Percentiles rank a stretch among this genome's conserved stretches.
These are phyloP conservation scores for Hericium coralloides DNA, from an alignment of 768 basidiomycete genomes.

Conservation along the genomic window DNA sequence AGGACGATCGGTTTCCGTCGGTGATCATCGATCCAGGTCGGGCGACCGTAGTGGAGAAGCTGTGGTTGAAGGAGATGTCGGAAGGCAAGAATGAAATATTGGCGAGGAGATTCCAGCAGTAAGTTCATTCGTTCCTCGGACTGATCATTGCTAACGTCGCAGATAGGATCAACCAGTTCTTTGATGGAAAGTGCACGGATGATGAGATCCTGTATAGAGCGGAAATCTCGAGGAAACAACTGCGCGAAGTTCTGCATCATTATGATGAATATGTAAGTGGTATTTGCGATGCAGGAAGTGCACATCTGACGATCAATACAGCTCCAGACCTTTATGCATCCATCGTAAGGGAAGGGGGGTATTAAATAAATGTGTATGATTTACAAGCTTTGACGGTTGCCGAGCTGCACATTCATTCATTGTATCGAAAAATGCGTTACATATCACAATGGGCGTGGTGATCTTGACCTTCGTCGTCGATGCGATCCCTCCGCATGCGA, in stretches of 20 bases:
- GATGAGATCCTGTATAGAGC: slow-evolving; percentile 92
- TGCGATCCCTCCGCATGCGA: neutral
- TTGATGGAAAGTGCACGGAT: slow-evolving; percentile 86
- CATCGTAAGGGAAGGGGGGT: slow-evolving; percentile 22
- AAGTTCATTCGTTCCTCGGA: slow-evolving; percentile 17
- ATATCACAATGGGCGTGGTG: neutral
- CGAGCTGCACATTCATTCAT: too few species aligned
- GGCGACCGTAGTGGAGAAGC: slow-evolving; percentile 68
- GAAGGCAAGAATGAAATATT: slow-evolving; percentile 67
- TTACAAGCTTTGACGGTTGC: too few species aligned
- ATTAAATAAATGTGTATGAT: too few species aligned
- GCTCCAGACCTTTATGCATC: slow-evolving; percentile 39
- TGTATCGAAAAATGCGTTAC: neutral
- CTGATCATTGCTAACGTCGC: neutral
- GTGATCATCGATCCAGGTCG: slow-evolving; percentile 79
- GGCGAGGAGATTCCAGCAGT: slow-evolving; percentile 74
- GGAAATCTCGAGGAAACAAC: slow-evolving; percentile 73
- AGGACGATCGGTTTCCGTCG: slow-evolving; percentile 41
- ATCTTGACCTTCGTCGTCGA: slow-evolving; percentile 1
- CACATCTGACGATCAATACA: slow-evolving; percentile 10
- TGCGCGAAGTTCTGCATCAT: slow-evolving; percentile 74
- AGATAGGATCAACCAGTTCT: slow-evolving; percentile 80
- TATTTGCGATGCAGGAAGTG: neutral
- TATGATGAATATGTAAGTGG: slow-evolving; percentile 80
- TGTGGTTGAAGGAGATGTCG: slow-evolving; percentile 89